Percentiles rank a stretch among this genome's conserved stretches.
Evolutionary conservation across 1,139 yeast genomes (phyloP).

Genomic region (Debaryomycetaceae sp.): DNA sequence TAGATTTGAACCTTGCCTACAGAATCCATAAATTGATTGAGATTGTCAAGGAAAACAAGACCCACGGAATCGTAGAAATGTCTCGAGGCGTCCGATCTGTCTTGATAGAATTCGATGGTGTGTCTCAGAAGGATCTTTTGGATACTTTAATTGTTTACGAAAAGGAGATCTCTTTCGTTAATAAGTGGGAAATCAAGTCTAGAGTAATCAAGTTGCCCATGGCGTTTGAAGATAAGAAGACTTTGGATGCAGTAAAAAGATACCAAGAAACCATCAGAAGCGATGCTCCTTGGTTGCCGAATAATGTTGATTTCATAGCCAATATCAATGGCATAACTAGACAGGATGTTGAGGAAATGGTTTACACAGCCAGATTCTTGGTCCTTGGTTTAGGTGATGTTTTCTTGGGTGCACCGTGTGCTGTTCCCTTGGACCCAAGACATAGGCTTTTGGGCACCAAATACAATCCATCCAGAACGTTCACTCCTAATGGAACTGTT

Average conservation of each 20-base stretch:
- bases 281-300: constrained; percentile 96
- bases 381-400: constrained; percentile 97
- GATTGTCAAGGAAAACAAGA: constrained; percentile 60
- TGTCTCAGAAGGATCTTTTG: constrained; percentile 61
- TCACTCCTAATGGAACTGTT: constrained; percentile 93
- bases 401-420: constrained; percentile 96
- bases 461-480: constrained; percentile 94
- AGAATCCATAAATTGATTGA: constrained; percentile 80
- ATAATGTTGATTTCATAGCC: constrained; percentile 93
- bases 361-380: constrained; percentile 84
- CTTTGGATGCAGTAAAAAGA: constrained; percentile 83
- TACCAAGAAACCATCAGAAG: constrained; percentile 91
- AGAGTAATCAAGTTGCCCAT: constrained; percentile 83
- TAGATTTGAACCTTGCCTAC: constrained; percentile 83
- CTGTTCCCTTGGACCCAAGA: constrained; percentile 95
- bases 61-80: constrained; percentile 87
- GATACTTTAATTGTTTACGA: constrained; percentile 70
- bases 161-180: constrained; percentile 64
- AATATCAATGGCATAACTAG: constrained; percentile 79
- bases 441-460: constrained; percentile 89
- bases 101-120: constrained; percentile 75
- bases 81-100: constrained; percentile 97
- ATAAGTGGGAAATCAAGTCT: constrained; percentile 83
- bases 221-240: constrained; percentile 92
- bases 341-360: constrained; percentile 72